Evolutionary conservation across 176 grass and related monocot genomes (phyloP).

Genomic region (Zea mays): DNA sequence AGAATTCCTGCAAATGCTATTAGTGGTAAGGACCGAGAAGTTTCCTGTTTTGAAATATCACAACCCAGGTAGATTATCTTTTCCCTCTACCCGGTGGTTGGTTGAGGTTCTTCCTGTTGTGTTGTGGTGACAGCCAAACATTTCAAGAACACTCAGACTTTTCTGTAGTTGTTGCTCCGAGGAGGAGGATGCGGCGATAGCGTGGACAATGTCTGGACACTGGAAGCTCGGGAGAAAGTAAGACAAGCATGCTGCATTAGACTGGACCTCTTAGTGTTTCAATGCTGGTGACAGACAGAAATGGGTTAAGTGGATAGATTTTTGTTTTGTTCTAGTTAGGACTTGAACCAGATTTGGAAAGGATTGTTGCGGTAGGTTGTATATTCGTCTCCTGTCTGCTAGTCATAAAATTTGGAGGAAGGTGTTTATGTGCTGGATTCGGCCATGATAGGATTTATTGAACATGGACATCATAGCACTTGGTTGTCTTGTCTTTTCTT

Average conservation of each 20-base stretch:
- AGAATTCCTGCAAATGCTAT: conserved; percentile 35
- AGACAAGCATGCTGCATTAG: not conserved
- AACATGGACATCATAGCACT: not conserved
- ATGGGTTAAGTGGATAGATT: not conserved
- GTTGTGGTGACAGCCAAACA: not conserved
- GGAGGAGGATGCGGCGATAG: not conserved
- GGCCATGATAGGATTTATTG: not conserved
- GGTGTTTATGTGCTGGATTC: not conserved
- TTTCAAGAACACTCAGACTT: not conserved
- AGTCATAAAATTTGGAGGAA: not conserved
- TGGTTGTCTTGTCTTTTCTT: not conserved
- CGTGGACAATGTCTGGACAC: not conserved
- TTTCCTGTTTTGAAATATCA: conserved; percentile 24
- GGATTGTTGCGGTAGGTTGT: not conserved
- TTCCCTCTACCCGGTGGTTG: not conserved
- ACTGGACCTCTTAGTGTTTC: not conserved
- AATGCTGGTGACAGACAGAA: not conserved
- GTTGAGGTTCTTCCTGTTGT: not conserved
- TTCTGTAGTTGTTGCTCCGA: not conserved
- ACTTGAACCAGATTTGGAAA: not conserved
- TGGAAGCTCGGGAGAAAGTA: not conserved
- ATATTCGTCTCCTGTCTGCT: not conserved
- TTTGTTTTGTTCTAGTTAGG: not conserved
- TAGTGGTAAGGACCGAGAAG: not conserved
- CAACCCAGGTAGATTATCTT: not conserved